Percentiles rank a stretch among this genome's conserved stretches.
Conservation (phyloP, 495 filamentous ascomycete species). For the Trichodelitschia bisporula region DNA sequence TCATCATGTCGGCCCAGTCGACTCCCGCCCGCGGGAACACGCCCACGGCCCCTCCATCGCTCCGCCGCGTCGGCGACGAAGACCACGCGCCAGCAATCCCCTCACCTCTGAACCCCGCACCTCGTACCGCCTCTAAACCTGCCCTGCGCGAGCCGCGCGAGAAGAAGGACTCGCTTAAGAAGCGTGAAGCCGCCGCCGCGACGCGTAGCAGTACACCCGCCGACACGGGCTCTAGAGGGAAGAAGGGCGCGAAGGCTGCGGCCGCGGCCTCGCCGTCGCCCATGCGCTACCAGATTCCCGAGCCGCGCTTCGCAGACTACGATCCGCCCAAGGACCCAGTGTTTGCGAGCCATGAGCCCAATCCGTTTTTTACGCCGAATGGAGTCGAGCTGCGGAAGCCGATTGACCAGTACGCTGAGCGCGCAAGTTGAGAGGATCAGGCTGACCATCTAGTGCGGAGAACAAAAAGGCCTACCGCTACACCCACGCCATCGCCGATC, state of each 20-base stretch:
- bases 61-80: slow-evolving; percentile 9
- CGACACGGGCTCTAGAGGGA: slow-evolving; percentile 3
- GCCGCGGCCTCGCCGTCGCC: slow-evolving; percentile 10
- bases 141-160: slow-evolving; percentile 17
- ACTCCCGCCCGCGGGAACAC: slow-evolving; percentile 8
- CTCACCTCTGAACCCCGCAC: slow-evolving; percentile 17
- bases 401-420: slow-evolving; percentile 12
- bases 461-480: slow-evolving; percentile 88
- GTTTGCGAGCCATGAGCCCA: slow-evolving; percentile 16
- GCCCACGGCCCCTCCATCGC: slow-evolving; percentile 4
- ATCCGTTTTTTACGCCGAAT: slow-evolving; percentile 15
- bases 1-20: slow-evolving; percentile 8
- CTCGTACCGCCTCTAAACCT: slow-evolving; percentile 9
- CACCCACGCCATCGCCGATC: slow-evolving; percentile 73
- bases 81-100: slow-evolving; percentile 15
- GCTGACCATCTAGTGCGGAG: slow-evolving; percentile 32
- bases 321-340: slow-evolving; percentile 14
- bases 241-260: slow-evolving; percentile 10
- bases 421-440: neutral
- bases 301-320: slow-evolving; percentile 14
- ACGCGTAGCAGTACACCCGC: slow-evolving; percentile 9
- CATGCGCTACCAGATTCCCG: slow-evolving; percentile 16
- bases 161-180: slow-evolving; percentile 19
- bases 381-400: slow-evolving; percentile 15
- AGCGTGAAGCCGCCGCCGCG: slow-evolving; percentile 14